phyloP scores from a whole-genome alignment of 2,329 filamentous ascomycete species.

The Incumbomyces delicatus region DNA sequence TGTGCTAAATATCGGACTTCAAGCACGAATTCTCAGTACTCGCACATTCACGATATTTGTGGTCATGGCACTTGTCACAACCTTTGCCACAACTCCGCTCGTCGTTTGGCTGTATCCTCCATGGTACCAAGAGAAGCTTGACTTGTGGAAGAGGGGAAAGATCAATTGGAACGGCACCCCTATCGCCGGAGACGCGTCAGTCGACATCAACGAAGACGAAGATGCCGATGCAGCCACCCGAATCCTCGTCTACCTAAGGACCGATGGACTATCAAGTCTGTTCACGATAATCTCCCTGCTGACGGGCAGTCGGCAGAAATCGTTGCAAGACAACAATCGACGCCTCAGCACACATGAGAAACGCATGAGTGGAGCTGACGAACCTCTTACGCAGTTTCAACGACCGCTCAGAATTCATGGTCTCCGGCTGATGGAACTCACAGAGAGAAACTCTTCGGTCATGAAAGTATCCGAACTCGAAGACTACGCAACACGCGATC shows the following conservation, averaged over 20 bases:
- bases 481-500: slow-evolving; percentile 63
- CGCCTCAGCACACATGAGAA: slow-evolving; percentile 10
- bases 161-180: slow-evolving; percentile 75
- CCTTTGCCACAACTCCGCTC: slow-evolving; percentile 71
- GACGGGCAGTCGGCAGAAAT: slow-evolving; percentile 12
- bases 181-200: slow-evolving; percentile 32
- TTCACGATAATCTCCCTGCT: slow-evolving; percentile 76
- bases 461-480: slow-evolving; percentile 85
- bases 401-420: slow-evolving; percentile 65
- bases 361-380: slow-evolving; percentile 10
- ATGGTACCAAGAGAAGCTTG: slow-evolving; percentile 65
- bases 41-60: slow-evolving; percentile 90
- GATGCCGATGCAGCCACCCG: slow-evolving; percentile 37
- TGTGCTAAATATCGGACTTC: slow-evolving; percentile 72
- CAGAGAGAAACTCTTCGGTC: slow-evolving; percentile 85
- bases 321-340: slow-evolving; percentile 19
- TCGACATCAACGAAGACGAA: slow-evolving; percentile 26
- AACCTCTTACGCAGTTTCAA: slow-evolving; percentile 23
- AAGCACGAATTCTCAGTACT: slow-evolving; percentile 69
- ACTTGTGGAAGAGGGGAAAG: slow-evolving; percentile 69
- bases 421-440: slow-evolving; percentile 75
- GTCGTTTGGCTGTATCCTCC: slow-evolving; percentile 65
- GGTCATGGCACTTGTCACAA: slow-evolving; percentile 84
- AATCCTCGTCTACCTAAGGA: slow-evolving; percentile 68
- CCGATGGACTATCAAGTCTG: slow-evolving; percentile 74